phyloP scores from a whole-genome alignment of 495 filamentous ascomycete species.

The Penicillium arizonense region DNA sequence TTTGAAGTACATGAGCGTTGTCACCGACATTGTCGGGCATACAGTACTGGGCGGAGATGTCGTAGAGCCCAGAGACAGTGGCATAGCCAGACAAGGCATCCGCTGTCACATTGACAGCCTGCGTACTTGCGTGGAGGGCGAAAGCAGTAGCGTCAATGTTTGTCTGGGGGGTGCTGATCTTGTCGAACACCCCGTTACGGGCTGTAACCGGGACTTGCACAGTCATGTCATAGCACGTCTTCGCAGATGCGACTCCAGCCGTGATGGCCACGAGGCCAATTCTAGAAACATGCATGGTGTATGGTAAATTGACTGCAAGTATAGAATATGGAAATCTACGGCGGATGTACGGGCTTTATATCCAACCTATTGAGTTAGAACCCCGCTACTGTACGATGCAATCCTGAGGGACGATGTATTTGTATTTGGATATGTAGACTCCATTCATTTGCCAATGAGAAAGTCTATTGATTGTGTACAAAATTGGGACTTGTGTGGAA shows the following conservation, averaged over 20 bases:
- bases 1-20: conserved; percentile 35
- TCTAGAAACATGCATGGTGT: conserved; percentile 5
- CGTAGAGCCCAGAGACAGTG: conserved; percentile 28
- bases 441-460: no score
- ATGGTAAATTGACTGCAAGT: background rate
- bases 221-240: conserved; percentile 36
- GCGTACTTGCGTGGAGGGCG: conserved; percentile 28
- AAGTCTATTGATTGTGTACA: no score
- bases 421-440: no score
- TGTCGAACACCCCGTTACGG: conserved; percentile 33
- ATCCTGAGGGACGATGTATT: no score
- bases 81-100: conserved; percentile 26
- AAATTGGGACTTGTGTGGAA: no score
- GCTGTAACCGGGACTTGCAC: conserved; percentile 34
- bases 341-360: background rate
- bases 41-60: conserved; percentile 37
- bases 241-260: conserved; percentile 18
- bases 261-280: conserved; percentile 6
- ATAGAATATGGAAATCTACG: background rate
- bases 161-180: conserved; percentile 25
- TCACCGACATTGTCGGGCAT: conserved; percentile 14
- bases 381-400: no score
- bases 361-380: background rate
- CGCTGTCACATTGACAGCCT: conserved; percentile 34
- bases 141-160: conserved; percentile 42